Evolutionary conservation across 768 basidiomycete genomes (phyloP), one percentile per base, ranked within the genome.

Genomic region (Solioccasus polychromus): DNA sequence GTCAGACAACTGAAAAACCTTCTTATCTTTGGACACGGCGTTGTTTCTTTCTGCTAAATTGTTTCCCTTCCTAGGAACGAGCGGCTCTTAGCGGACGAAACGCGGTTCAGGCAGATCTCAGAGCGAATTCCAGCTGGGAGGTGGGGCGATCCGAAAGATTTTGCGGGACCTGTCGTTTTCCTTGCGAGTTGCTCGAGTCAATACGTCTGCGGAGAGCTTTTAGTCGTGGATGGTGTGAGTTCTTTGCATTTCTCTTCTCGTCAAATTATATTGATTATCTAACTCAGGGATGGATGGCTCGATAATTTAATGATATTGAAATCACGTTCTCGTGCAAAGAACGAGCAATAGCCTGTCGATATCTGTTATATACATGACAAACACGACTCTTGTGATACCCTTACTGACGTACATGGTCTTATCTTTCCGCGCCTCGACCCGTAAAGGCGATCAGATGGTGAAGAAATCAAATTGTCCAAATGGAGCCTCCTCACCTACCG

Each of bases 191-290:
- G 61, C 42, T 84, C 82, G 2, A 79, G 78, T 52, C 75, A 82
- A 55, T 86, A 85, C 57, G 75, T 85, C n/a, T 80, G 74, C 35
- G 84, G 84, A 19, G 85, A 85, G 61, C 68, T 79, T 19, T 56
- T 86, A 26, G 73, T 82, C 32, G 83, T 85, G 50, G 83, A 85
- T 47, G 83, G 83, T 38, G 83, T 83, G 56, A 71, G 82, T 67
- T 15, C n/a, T 31, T 38, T 35, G n/a, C 22, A 36, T 45, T 37
- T 50, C 23, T 45, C 34, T 52, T 36, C 25, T 18, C 23, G 26
- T 46, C 32, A 31, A 31, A 40, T 40, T 11, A 35, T 10, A 43
- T 23, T 28, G 35, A 39, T 50, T 42, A 37, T 39, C 43, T 5
- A 12, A 5, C 48, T 55, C 50, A 81, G 80, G 80, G 80, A 30